These are phyloP conservation scores for Nemophila menziesii DNA, from an alignment of 257 asterid species.

Conservation along the genomic window DNA sequence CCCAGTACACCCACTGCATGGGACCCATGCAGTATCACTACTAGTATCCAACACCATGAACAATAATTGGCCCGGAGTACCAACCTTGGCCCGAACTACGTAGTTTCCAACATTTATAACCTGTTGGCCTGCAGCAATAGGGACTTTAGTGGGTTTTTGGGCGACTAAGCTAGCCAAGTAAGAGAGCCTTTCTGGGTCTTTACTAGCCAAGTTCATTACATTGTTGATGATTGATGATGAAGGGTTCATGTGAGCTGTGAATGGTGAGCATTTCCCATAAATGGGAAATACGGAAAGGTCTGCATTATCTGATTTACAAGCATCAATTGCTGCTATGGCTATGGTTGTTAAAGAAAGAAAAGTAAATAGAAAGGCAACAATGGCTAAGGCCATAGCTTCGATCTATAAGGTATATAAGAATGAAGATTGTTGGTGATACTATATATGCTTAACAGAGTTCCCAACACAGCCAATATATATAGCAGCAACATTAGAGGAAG, in stretches of 20 bases:
- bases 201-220: conserved; percentile 54
- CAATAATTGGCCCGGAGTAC: conserved; percentile 76
- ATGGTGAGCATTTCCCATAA: conserved; percentile 82
- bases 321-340: conserved; percentile 29
- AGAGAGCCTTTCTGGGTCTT: conserved; percentile 51
- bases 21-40: conserved; percentile 76
- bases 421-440: not conserved
- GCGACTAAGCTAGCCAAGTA: conserved; percentile 56
- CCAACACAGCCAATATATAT: too few species aligned
- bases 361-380: conserved; percentile 22
- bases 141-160: conserved; percentile 35
- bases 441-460: too few species aligned
- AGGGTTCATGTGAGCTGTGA: conserved; percentile 34
- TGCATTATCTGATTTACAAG: conserved; percentile 46
- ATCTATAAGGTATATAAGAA: conserved; percentile 9
- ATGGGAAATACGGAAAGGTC: conserved; percentile 61
- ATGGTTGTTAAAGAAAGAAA: conserved; percentile 28
- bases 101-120: conserved; percentile 53
- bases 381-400: conserved; percentile 1
- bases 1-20: conserved; percentile 72
- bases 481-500: not conserved
- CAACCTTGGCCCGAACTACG: conserved; percentile 60
- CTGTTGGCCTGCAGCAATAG: conserved; percentile 64
- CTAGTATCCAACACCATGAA: conserved; percentile 88
- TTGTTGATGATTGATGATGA: conserved; percentile 47